A percentile compares a stretch with the other conserved stretches of the same genome.
Conservation (phyloP, 129 eudicot species). For the Tagetes erecta region DNA sequence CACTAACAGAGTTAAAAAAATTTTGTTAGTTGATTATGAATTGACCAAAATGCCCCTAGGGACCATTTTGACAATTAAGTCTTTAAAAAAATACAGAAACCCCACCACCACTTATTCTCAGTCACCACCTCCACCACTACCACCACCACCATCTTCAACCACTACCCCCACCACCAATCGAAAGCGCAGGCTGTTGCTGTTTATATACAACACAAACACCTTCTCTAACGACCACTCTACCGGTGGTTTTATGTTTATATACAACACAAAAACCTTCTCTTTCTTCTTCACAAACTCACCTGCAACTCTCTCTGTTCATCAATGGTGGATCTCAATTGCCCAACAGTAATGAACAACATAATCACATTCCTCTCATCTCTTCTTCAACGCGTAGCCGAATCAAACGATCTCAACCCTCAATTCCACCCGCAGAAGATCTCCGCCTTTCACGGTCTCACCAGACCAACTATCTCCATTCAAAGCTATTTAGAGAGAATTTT, state of each 20-base stretch:
- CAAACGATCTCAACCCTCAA: slow-evolving; percentile 60
- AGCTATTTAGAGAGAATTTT: slow-evolving; percentile 81
- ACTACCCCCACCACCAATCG: too few relatives aligned
- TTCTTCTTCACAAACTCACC: slow-evolving; percentile 20
- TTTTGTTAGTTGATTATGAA: too few relatives aligned
- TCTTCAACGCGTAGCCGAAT: slow-evolving; percentile 74
- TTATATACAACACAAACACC: slow-evolving; percentile 15
- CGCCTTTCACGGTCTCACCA: slow-evolving; percentile 78
- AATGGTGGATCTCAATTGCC: slow-evolving; percentile 76
- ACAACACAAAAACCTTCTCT: slow-evolving; percentile 17
- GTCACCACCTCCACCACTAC: too few relatives aligned
- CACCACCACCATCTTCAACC: too few relatives aligned
- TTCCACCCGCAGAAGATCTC: slow-evolving; percentile 67
- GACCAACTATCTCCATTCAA: slow-evolving; percentile 80
- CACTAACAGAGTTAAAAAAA: too few relatives aligned
- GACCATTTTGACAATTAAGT: too few relatives aligned
- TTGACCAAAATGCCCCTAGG: too few relatives aligned
- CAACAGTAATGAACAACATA: slow-evolving; percentile 59
- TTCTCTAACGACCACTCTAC: slow-evolving; percentile 52
- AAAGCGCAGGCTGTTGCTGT: too few relatives aligned
- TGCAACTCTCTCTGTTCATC: slow-evolving; percentile 23
- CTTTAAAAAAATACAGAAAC: too few relatives aligned
- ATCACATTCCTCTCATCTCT: slow-evolving; percentile 73
- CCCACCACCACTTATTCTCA: too few relatives aligned
- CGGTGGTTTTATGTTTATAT: slow-evolving; percentile 48